Base-by-base conservation (phyloP, 768 basidiomycete species). In the Pulveroboletus sp. region DNA sequence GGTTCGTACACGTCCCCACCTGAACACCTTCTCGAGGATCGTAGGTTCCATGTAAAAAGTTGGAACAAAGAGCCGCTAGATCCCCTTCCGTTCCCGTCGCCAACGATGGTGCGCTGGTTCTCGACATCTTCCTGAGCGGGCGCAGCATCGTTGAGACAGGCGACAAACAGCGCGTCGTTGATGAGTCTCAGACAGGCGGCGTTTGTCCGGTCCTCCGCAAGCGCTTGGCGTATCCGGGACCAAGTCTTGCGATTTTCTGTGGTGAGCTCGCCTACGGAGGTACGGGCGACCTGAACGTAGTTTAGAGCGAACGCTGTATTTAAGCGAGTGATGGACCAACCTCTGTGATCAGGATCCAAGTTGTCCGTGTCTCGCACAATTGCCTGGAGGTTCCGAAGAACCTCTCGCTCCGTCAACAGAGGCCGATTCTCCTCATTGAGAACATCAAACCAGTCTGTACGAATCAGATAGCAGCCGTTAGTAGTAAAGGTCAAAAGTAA, bases 161-260 rank as follows among this genome's bases (percentile, higher is more conserved):
- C 91, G 10, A 97, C 73, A 59, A 99, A 99, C 36, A 99, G 70
- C 0, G 95, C 92, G 41, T 85, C 81, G 66, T 98, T 94, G 45
- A 97, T 80, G 34, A 97, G 82, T 5, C 82, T 75, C 33, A 99
- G 76, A 54, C 92, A 94, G 1, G 79, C 72, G 23, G 83, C 81
- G 64, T 97, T 97, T 61, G 82, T 81, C 39, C 77, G 71, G 70
- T 94, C 86, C 35, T 72, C 58, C 16, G 79, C 70, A 16, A 97
- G 77, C 27, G 78, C 75, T 2, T 75, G 65, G 20, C 94, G 83
- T 6, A 94, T 76, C 3, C 68, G 67, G 5, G 90, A 93, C 95
- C 95, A 98, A 16, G 85, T 82, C 70, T 90, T 94, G 29, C 95
- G 77, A 62, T 94, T 92, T 67, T 99, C 95, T 0, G 95, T 97